Conservation (phyloP, 495 filamentous ascomycete genomes). For the Xylona heveae region DNA sequence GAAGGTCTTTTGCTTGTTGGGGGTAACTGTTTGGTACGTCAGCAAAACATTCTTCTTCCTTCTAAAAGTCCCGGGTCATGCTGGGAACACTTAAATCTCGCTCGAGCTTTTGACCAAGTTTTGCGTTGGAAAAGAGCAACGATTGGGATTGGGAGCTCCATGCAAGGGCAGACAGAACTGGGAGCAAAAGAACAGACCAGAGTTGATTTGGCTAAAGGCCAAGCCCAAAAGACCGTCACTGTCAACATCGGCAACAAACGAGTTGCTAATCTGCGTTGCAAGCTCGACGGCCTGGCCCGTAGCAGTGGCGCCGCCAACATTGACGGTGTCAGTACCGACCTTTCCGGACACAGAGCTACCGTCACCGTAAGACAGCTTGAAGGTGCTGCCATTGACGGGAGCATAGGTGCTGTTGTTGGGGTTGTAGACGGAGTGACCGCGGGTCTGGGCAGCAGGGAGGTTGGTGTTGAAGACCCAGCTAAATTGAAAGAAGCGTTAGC, state of each 20-base stretch:
- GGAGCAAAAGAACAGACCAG: constrained; percentile 6
- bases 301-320: constrained; percentile 50
- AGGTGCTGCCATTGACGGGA: constrained; percentile 24
- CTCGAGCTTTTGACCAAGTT: too few species aligned
- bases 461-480: constrained; percentile 62
- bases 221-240: constrained; percentile 63
- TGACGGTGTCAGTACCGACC: constrained; percentile 52
- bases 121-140: too few species aligned
- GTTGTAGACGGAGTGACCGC: constrained; percentile 39
- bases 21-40: constrained; percentile 42
- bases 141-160: too few species aligned
- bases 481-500: neutral
- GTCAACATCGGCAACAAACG: constrained; percentile 37
- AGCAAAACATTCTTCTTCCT: too few species aligned
- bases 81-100: too few species aligned
- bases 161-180: neutral
- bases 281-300: constrained; percentile 48
- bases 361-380: constrained; percentile 59
- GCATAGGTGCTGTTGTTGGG: constrained; percentile 35
- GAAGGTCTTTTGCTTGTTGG: constrained; percentile 50
- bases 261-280: constrained; percentile 36
- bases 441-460: constrained; percentile 21
- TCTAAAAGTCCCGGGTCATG: too few species aligned
- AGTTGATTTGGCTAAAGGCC: constrained; percentile 53
- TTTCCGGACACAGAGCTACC: constrained; percentile 39